phyloP scores from a whole-genome alignment of 352 stramenopile genomes.

The Pythium graminicola region DNA sequence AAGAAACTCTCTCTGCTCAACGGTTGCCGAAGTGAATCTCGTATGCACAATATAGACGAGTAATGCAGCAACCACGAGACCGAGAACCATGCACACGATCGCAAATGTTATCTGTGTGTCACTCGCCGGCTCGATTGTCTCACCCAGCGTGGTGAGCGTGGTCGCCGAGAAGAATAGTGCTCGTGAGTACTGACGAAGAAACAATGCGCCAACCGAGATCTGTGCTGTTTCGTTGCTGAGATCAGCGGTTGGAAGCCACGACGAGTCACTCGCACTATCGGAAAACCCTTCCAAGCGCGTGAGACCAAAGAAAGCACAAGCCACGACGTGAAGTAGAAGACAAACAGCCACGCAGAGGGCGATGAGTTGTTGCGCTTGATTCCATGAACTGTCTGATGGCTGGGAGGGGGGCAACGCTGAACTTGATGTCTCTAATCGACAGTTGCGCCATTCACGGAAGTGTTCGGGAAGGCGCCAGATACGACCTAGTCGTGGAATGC shows the following conservation, averaged over 20 bases:
- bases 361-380: constrained; percentile 13
- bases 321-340: constrained; percentile 19
- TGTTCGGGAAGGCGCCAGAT: constrained; percentile 32
- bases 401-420: background rate
- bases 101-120: constrained; percentile 31
- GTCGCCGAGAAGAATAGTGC: constrained; percentile 41
- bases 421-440: constrained; percentile 13
- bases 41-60: constrained; percentile 76
- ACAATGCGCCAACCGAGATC: background rate
- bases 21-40: constrained; percentile 60
- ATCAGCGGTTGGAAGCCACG: constrained; percentile 12
- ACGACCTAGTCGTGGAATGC: constrained; percentile 29
- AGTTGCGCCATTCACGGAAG: constrained; percentile 28
- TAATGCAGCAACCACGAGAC: constrained; percentile 67
- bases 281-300: constrained; percentile 24
- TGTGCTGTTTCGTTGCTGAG: background rate
- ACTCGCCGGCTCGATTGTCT: constrained; percentile 33
- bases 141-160: constrained; percentile 38
- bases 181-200: constrained; percentile 30
- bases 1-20: constrained; percentile 73
- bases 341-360: constrained; percentile 8
- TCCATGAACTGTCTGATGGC: background rate
- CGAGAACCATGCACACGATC: constrained; percentile 60
- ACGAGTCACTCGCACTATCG: background rate
- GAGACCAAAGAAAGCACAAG: constrained; percentile 26